These are phyloP conservation scores for Chalciporus sp. DNA, from an alignment of 1,284 basidiomycete genomes.

Conservation along the genomic window DNA sequence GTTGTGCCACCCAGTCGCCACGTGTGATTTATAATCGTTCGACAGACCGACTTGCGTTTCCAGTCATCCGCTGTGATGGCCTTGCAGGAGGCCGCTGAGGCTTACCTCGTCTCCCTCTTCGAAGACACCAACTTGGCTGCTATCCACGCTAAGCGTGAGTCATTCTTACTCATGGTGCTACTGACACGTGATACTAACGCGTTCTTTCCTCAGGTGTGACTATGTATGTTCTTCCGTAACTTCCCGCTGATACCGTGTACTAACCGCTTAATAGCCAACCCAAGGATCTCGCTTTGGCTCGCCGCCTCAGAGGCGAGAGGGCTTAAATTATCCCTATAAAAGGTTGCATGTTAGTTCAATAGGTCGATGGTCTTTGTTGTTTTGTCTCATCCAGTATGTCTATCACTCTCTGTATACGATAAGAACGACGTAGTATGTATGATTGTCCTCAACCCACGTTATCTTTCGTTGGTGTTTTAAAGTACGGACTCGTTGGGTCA, in stretches of 20 bases:
- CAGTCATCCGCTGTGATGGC: constrained; percentile 96
- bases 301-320: constrained; percentile 88
- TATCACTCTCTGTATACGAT: constrained; percentile 27
- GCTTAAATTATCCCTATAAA: constrained; percentile 50
- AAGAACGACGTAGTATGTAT: constrained; percentile 35
- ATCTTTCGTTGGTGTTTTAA: constrained; percentile 11
- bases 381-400: constrained; percentile 13
- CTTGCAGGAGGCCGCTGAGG: constrained; percentile 94
- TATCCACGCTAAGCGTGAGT: constrained; percentile 86
- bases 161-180: not conserved
- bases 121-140: constrained; percentile 92
- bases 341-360: not conserved
- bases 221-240: constrained; percentile 48
- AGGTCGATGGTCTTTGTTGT: constrained; percentile 11
- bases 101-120: constrained; percentile 96
- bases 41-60: constrained; percentile 90
- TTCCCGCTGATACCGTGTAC: constrained; percentile 5
- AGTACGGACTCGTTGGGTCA: not conserved
- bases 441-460: constrained; percentile 13
- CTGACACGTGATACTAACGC: constrained; percentile 4
- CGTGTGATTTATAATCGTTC: constrained; percentile 11
- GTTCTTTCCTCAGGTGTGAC: constrained; percentile 55
- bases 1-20: constrained; percentile 12
- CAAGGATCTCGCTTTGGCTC: constrained; percentile 87
- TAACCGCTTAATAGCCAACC: constrained; percentile 55